Conservation (phyloP, 768 basidiomycete genomes). For the Dacryopinax spathularia region DNA sequence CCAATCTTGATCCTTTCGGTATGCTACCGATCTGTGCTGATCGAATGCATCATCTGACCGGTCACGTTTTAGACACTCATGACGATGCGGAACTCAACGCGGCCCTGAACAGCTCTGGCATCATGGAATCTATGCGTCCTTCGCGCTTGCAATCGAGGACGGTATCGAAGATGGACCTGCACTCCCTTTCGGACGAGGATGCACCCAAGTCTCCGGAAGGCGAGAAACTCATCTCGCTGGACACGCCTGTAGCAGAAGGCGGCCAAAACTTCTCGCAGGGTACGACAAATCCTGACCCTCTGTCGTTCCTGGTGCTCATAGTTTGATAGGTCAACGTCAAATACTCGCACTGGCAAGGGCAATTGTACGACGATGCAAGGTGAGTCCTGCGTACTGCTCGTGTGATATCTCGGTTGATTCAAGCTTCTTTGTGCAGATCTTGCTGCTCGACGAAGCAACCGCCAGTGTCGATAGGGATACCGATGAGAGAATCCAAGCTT, state of each 20-base stretch:
- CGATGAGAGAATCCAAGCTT: background rate
- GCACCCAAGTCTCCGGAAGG: background rate
- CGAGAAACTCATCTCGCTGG: background rate
- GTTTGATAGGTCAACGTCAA: background rate
- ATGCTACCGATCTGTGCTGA: background rate
- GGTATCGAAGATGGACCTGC: background rate
- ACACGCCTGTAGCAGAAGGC: background rate
- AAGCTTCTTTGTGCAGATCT: background rate
- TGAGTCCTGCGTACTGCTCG: background rate
- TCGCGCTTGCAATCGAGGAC: background rate
- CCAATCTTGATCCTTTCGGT: background rate
- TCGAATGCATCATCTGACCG: background rate
- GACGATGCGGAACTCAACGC: background rate
- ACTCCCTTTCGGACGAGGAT: background rate
- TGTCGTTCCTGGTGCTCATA: background rate
- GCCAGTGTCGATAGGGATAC: background rate
- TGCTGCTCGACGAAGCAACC: background rate
- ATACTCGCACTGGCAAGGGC: background rate
- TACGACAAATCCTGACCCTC: background rate
- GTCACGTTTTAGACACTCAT: background rate
- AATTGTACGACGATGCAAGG: conserved; percentile 2
- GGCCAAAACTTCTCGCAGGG: background rate
- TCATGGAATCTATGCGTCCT: conserved; percentile 1
- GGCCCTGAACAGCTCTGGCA: background rate
- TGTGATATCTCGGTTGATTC: background rate